Evolutionary conservation across 805 yeast genomes (phyloP).

Genomic region (Vanderwaltozyma yarrowii): DNA sequence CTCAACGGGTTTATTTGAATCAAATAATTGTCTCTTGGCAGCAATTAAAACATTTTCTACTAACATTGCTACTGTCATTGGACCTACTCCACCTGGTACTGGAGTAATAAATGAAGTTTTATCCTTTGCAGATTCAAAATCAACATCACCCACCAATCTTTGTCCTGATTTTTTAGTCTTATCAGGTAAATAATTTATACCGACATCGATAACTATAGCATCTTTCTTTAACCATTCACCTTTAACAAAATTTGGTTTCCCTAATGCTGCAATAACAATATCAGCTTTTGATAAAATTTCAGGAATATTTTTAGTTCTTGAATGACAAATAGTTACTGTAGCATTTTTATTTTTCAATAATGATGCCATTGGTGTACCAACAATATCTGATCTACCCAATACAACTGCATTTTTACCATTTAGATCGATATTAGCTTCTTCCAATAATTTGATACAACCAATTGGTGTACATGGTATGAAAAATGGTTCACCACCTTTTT

Average conservation of each 20-base stretch:
- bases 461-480: slow-evolving; percentile 80
- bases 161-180: slow-evolving; percentile 63
- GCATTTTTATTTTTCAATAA: slow-evolving; percentile 62
- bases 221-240: slow-evolving; percentile 84
- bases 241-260: slow-evolving; percentile 71
- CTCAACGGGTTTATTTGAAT: slow-evolving; percentile 34
- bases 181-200: slow-evolving; percentile 83
- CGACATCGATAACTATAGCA: slow-evolving; percentile 86
- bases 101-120: slow-evolving; percentile 74
- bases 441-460: slow-evolving; percentile 60
- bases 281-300: slow-evolving; percentile 53
- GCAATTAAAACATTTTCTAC: slow-evolving; percentile 73
- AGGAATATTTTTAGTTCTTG: slow-evolving; percentile 45
- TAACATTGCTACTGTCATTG: slow-evolving; percentile 98
- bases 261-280: slow-evolving; percentile 82
- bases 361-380: slow-evolving; percentile 71
- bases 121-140: slow-evolving; percentile 53
- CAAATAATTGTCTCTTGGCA: slow-evolving; percentile 48
- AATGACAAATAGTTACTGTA: slow-evolving; percentile 68
- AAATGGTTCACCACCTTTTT: slow-evolving; percentile 58
- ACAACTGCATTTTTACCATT: slow-evolving; percentile 72
- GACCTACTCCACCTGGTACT: slow-evolving; percentile 99
- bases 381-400: slow-evolving; percentile 77
- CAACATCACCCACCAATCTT: slow-evolving; percentile 92
- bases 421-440: slow-evolving; percentile 44